Percentiles rank a stretch among this genome's conserved stretches.
These are phyloP conservation scores for Pichia nanzhaoensis DNA, from an alignment of 805 yeast species.

Conservation along the genomic window DNA sequence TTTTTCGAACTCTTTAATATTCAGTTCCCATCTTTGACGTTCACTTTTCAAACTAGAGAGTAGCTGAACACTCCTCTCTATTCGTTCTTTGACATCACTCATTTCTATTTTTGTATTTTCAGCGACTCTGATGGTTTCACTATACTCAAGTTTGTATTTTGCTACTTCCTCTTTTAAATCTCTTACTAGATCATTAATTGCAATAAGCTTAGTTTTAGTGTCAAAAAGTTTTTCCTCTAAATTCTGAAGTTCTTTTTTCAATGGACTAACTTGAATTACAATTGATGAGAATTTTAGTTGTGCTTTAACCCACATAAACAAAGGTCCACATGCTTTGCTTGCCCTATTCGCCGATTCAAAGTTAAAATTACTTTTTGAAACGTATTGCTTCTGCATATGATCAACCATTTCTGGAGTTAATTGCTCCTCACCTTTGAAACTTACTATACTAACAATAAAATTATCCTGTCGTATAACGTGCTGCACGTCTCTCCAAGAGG, in stretches of 20 bases:
- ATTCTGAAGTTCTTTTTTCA: conserved; percentile 53
- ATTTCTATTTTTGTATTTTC: conserved; percentile 72
- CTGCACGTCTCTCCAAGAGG: conserved; percentile 79
- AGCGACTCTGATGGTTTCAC: conserved; percentile 67
- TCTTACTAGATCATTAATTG: conserved; percentile 72
- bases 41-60: conserved; percentile 62
- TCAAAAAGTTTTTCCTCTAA: conserved; percentile 56
- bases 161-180: conserved; percentile 71
- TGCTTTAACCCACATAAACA: conserved; percentile 82
- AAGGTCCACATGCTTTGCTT: conserved; percentile 92
- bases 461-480: conserved; percentile 76
- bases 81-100: conserved; percentile 50
- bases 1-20: conserved; percentile 43
- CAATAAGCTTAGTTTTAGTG: conserved; percentile 62
- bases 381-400: conserved; percentile 52
- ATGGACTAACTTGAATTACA: conserved; percentile 65
- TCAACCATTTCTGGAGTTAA: conserved; percentile 47
- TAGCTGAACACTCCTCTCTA: conserved; percentile 53
- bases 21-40: conserved; percentile 64
- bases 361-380: conserved; percentile 58
- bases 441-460: conserved; percentile 76
- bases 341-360: conserved; percentile 78
- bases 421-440: conserved; percentile 56
- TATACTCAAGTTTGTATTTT: conserved; percentile 58
- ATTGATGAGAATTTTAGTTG: conserved; percentile 74